Conservation (phyloP, 75 land plant genomes). For the Cunninghamia lanceolata region DNA sequence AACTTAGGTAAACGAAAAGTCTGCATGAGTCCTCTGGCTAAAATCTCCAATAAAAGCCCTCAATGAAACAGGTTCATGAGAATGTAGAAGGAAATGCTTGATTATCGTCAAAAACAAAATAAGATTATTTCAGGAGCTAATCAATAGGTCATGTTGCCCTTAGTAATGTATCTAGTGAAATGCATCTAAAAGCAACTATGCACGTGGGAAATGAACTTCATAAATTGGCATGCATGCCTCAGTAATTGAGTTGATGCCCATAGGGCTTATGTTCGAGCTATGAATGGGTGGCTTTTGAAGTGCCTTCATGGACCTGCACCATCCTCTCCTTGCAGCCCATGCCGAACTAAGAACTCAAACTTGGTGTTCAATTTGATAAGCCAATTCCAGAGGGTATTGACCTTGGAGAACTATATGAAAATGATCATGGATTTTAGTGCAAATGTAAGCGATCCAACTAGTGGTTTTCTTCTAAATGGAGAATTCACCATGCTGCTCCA, state of each 20-base stretch:
- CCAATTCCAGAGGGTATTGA: too few species aligned
- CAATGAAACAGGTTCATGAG: slow-evolving; percentile 54
- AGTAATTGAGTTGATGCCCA: slow-evolving; percentile 47
- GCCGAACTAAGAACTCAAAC: too few species aligned
- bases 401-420: too few species aligned
- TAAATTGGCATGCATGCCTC: slow-evolving; percentile 45
- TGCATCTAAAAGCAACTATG: slow-evolving; percentile 36
- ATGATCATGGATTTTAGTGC: too few species aligned
- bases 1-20: too few species aligned
- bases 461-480: too few species aligned
- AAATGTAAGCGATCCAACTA: too few species aligned
- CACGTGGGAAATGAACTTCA: slow-evolving; percentile 43
- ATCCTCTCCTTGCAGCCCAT: slow-evolving; percentile 73
- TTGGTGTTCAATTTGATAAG: too few species aligned
- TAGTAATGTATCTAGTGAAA: slow-evolving; percentile 23
- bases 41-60: too few species aligned
- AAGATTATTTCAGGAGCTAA: slow-evolving; percentile 36
- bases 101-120: slow-evolving; percentile 56
- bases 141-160: slow-evolving; percentile 36
- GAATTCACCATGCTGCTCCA: too few species aligned
- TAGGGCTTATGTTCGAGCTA: slow-evolving; percentile 43
- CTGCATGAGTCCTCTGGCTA: too few species aligned
- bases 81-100: slow-evolving; percentile 69
- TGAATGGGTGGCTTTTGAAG: slow-evolving; percentile 69
- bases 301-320: slow-evolving; percentile 63